Evolutionary conservation across 345 rosid genomes (phyloP), one percentile per base, ranked within the genome.

Genomic region (Euphorbia tirucalli): DNA sequence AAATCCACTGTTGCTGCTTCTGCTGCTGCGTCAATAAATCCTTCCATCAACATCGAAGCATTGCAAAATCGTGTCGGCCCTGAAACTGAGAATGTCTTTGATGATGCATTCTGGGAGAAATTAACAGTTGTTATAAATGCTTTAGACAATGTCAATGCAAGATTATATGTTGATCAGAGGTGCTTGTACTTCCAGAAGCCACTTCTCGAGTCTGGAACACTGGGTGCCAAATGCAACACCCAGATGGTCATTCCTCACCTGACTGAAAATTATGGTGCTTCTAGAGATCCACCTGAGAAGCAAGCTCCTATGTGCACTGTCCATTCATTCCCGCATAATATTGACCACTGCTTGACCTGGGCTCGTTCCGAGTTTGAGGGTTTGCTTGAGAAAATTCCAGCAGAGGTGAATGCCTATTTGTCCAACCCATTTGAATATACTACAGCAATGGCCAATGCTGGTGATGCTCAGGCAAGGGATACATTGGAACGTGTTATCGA

Each of bases 271-370:
- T 96, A 96, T 69, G 99, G 99, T 50, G 98, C 99, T 68, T 96
- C 99, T 66, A 84, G 99, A 70, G 99, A 96, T 65, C 99, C 99
- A 59, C 99, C 99, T 6, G 99, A 96, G 92, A 96, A 88, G 79
- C 99, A 96, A 83, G 99, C 99, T 14, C 99, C 99, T 24, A 96
- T 96, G 99, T 96, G 98, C 80, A 96, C 99, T 13, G 94, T 96
- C 71, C 99, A 96, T 72, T 96, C 99, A 0, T 96, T 96, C 80
- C 99, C 99, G 1, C 99, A 96, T 87, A 96, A 93, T 77, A 96
- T 96, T 69, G 99, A 96, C 74, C 99, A 96, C 75, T 96, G 99
- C 82, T 77, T 96, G 76, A 93, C 99, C 56, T 96, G 99, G 99
- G 98, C 98, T 71, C 96, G 97, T 44, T 96, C 99, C 43, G 99